These are phyloP conservation scores for Fusarium haematococcum DNA, from an alignment of 2,329 filamentous ascomycete genomes.

Conservation along the genomic window DNA sequence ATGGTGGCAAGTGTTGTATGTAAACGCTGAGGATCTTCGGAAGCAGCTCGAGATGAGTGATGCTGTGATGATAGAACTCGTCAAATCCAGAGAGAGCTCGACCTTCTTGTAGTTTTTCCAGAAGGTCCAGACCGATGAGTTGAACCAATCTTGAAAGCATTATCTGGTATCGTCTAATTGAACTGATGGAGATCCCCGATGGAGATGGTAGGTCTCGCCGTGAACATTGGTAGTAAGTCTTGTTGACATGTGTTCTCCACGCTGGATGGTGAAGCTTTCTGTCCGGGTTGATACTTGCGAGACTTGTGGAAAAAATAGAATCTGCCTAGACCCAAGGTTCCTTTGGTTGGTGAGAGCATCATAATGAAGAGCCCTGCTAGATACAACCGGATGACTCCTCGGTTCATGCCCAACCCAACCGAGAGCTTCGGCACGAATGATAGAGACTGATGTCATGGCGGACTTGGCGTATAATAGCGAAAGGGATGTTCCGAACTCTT, in stretches of 20 bases:
- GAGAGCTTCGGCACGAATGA: background rate
- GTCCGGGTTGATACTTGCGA: background rate
- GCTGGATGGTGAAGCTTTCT: background rate
- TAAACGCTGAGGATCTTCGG: background rate
- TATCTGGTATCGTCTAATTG: background rate
- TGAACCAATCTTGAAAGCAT: background rate
- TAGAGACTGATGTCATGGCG: background rate
- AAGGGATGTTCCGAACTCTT: background rate
- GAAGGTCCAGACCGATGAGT: background rate
- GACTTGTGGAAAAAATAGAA: background rate
- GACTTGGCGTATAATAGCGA: background rate
- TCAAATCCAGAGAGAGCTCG: background rate
- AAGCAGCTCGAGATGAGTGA: background rate
- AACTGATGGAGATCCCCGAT: background rate
- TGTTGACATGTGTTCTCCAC: background rate
- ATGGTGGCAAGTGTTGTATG: background rate
- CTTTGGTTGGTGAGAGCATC: background rate
- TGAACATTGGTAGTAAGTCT: background rate
- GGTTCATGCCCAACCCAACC: background rate
- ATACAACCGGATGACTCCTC: background rate
- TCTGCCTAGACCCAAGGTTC: background rate
- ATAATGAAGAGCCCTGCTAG: background rate
- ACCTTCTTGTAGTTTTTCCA: background rate
- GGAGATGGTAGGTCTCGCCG: constrained; percentile 3
- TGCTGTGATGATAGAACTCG: background rate